Evolutionary conservation across 192 early-diverging fungal genomes (phyloP).

Genomic region (Pilaira anomala): DNA sequence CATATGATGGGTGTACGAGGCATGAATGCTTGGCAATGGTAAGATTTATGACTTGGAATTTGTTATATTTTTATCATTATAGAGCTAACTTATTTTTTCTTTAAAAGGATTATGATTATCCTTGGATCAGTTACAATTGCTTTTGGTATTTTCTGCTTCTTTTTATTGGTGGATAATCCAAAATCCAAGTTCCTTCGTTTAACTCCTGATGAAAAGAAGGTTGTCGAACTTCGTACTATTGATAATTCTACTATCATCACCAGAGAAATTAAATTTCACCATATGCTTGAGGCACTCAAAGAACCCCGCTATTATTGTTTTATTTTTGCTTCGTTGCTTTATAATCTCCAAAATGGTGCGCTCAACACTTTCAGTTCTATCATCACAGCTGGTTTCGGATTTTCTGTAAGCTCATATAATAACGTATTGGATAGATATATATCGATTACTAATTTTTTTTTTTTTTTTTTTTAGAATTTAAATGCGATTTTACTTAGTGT

Average conservation of each 20-base stretch:
- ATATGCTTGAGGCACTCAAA: conserved; percentile 25
- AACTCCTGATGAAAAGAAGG: conserved; percentile 12
- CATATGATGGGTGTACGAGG: conserved; percentile 23
- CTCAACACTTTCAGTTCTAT: conserved; percentile 18
- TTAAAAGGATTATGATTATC: conserved; percentile 30
- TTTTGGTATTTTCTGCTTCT: conserved; percentile 27
- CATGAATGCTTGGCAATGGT: conserved; percentile 29
- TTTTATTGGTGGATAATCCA: conserved; percentile 27
- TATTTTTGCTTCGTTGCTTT: conserved; percentile 17
- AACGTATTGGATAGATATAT: too few species aligned
- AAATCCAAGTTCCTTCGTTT: conserved; percentile 16
- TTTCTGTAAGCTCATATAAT: conserved; percentile 17
- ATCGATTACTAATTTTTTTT: neutral
- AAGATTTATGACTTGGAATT: neutral
- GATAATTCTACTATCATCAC: conserved; percentile 24
- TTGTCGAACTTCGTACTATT: conserved; percentile 17
- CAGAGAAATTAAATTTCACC: conserved; percentile 18
- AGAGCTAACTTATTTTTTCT: neutral
- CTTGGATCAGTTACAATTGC: conserved; percentile 27
- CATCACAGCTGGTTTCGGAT: conserved; percentile 27
- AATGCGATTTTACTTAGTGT: conserved; percentile 25
- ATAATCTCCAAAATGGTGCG: conserved; percentile 28
- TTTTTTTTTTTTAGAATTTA: conserved; percentile 15
- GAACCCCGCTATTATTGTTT: conserved; percentile 26
- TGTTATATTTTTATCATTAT: neutral